Conservation (phyloP, 345 rosid species). For the Eutrema heterophyllum region DNA sequence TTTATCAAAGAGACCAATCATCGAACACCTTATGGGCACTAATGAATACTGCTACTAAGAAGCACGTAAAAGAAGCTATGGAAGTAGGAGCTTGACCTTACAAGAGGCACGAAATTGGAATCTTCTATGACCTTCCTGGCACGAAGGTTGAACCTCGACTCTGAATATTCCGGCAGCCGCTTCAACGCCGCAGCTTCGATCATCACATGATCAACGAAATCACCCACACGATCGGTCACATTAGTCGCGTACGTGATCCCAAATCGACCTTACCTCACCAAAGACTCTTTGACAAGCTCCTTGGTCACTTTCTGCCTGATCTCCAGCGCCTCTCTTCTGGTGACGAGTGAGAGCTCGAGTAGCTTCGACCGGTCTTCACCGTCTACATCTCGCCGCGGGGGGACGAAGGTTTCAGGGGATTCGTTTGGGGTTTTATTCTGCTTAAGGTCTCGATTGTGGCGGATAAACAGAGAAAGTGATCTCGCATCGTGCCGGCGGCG, state of each 20-base stretch:
- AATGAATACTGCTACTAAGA: not conserved
- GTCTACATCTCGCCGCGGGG: constrained; percentile 5
- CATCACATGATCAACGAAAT: constrained; percentile 70
- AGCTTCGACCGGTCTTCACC: constrained; percentile 44
- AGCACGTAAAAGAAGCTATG: not conserved
- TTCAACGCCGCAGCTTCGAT: constrained; percentile 78
- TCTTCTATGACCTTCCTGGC: constrained; percentile 57
- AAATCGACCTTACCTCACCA: constrained; percentile 73
- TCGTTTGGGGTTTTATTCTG: constrained; percentile 13
- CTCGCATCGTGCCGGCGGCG: constrained; percentile 58
- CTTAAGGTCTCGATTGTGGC: constrained; percentile 29
- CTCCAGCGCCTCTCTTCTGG: constrained; percentile 62
- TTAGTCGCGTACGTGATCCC: constrained; percentile 80
- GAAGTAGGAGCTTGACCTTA: constrained; percentile 46
- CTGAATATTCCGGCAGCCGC: constrained; percentile 46
- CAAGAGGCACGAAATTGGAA: constrained; percentile 62
- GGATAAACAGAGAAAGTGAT: constrained; percentile 40
- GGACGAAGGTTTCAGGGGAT: constrained; percentile 16
- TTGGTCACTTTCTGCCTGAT: constrained; percentile 65
- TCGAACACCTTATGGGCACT: constrained; percentile 24
- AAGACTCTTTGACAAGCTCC: constrained; percentile 60
- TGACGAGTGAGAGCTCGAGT: constrained; percentile 52
- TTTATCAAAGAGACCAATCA: not conserved
- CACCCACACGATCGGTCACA: constrained; percentile 48
- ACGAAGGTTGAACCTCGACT: constrained; percentile 50